These are phyloP conservation scores for Coprinopsis sp. DNA, from an alignment of 768 basidiomycete genomes.

Conservation along the genomic window DNA sequence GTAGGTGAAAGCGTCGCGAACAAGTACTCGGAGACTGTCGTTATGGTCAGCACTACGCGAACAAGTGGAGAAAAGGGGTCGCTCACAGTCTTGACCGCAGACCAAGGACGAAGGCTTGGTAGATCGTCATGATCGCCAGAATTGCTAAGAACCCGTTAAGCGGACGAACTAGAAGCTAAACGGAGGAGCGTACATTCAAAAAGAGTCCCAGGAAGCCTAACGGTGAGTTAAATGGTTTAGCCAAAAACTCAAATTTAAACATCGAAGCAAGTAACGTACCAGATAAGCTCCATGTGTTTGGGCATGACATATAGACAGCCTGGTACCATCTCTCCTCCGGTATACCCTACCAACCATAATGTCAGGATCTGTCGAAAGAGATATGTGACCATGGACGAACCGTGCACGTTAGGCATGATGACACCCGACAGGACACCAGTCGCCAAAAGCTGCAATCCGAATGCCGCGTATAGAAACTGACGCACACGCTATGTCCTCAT, in stretches of 20 bases:
- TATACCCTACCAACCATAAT: background rate
- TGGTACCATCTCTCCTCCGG: background rate
- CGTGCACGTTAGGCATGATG: background rate
- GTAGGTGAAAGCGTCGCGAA: conserved; percentile 2
- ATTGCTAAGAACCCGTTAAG: background rate
- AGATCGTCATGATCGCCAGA: conserved; percentile 1
- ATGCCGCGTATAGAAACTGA: background rate
- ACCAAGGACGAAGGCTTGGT: background rate
- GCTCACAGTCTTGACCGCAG: background rate
- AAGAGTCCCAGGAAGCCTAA: background rate
- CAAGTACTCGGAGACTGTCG: background rate
- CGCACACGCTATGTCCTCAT: background rate
- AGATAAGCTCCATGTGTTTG: conserved; percentile 1
- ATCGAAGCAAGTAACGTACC: background rate
- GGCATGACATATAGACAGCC: conserved; percentile 1
- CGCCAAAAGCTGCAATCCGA: background rate
- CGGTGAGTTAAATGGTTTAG: background rate
- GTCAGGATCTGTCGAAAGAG: background rate
- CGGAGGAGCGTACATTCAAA: background rate
- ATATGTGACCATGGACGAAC: background rate
- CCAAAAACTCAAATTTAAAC: background rate
- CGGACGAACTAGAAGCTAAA: background rate
- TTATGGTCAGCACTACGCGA: background rate
- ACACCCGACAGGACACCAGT: background rate
- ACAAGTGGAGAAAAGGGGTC: background rate